Base-by-base conservation (phyloP, 2,329 filamentous ascomycete species). In the Diaporthe sp. region DNA sequence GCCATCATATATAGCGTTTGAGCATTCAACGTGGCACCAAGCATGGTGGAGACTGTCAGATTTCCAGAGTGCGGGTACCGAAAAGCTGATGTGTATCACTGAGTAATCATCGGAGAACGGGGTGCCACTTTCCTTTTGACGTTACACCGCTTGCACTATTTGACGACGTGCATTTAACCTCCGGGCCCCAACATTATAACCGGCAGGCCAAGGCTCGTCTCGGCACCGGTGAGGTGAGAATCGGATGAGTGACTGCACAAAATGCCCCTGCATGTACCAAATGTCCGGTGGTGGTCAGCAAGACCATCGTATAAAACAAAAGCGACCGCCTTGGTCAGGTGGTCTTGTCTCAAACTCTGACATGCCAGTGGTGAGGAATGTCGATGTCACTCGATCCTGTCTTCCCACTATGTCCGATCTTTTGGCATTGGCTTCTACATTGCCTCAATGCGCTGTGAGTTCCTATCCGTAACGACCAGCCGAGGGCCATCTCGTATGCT, bases 391-490 rank as follows among this genome's bases (percentile, higher is more conserved):
- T 25, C n/a, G 22, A 32, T 44, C 13, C 8, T 7, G 9, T 30
- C 37, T 25, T 35, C 25, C 25, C 13, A 44, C 37, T 12, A 70
- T 70, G 66, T 70, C 66, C 7, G 39, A 7, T 9, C 8, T 70
- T 22, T 15, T 44, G 37, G 51, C 12, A 22, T 30, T 70, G 2
- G 51, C 37, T 22, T 42, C 51, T 2, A 13, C 25, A 17, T 25
- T 70, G 27, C 66, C 66, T 19, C 25, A 47, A 35, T 70, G 66
- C 39, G 51, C 66, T 44, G 66, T 70, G 22, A 70, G 66, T 70
- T 47, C 15, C 5, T 50, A 10, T 56, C 1, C 37, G 7, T 17
- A 30, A 22, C 4, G 30, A 10, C n/a, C 10, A 15, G 9, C 19
- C 30, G 51, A n/a, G 47, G 7, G 15, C 12, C 47, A 19, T 58